Evolutionary conservation across 2,329 filamentous ascomycete species (phyloP), one percentile per base, ranked within the genome.

Genomic region (Amphichorda felina): DNA sequence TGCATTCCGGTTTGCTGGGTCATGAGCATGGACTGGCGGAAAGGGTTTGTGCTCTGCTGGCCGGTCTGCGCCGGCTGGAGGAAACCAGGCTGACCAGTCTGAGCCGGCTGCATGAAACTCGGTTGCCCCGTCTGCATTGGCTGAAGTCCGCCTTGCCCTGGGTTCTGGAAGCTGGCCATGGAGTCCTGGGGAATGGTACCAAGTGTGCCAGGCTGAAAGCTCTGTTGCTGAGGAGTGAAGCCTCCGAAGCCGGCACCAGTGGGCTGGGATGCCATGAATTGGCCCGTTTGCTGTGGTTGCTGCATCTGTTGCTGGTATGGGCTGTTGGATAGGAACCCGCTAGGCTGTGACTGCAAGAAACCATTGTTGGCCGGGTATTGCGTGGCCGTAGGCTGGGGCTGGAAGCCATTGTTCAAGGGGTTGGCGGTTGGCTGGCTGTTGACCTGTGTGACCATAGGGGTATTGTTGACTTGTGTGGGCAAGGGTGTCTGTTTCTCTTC

Each of bases 21-120:
- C 63, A 70, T 68, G 61, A 94, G 66, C 78, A 89, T 89, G 2
- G 89, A 95, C 51, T 87, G 82, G 29, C 91, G 74, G 72, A 98
- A 98, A 0, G 91, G 91, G 53, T 98, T 98, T 7, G 87, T 94
- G 25, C 26, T 26, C 10, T 29, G 32, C 47, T 78, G 73, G 51
- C 68, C 70, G 56, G 64, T 49, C 56, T 64, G 58, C 42, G 67
- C 50, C 34, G 50, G 57, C 41, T 63, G 51, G 54, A 64, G 46
- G n/a, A n/a, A n/a, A 43, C 54, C 49, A 47, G 61, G 32, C 47
- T 78, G 73, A 51, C 68, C 70, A 57, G 64, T 49, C 56, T 64
- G 58, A 42, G 67, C 50, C 34, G 50, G 57, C 41, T 63, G 51
- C 54, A 64, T n/a, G n/a, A 54, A 64, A 46, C n/a, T n/a, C n/a